Evolutionary conservation across 139 green algal species (phyloP).

Genomic region (Auxenochlorella protothecoides): DNA sequence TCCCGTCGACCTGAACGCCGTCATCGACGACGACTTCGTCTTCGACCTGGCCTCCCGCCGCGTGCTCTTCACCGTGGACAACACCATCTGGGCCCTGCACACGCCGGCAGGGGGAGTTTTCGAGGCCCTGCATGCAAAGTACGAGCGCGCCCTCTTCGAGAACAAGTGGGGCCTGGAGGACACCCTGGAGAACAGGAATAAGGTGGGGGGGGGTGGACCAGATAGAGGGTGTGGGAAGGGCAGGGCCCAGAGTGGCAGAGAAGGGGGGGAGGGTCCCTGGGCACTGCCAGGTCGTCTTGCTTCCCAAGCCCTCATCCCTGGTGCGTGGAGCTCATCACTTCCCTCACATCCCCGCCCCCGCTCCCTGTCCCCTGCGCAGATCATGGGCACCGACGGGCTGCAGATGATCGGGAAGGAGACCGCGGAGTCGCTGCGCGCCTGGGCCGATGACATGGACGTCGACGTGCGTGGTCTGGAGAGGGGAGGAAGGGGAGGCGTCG

Average conservation of each 20-base stretch:
- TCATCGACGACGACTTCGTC: constrained; percentile 24
- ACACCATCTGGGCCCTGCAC: constrained; percentile 46
- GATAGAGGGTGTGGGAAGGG: no score
- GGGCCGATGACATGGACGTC: constrained; percentile 40
- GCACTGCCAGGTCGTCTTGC: no score
- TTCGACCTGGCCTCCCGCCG: constrained; percentile 15
- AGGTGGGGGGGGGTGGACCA: background rate
- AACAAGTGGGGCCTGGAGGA: constrained; percentile 66
- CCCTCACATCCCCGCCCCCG: no score
- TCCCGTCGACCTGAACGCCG: background rate
- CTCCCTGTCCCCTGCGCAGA: constrained; percentile 2
- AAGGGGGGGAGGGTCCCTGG: no score
- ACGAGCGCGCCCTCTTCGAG: constrained; percentile 66
- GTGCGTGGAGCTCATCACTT: background rate
- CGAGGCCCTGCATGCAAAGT: constrained; percentile 28
- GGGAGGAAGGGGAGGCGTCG: no score
- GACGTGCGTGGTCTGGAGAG: constrained; percentile 7
- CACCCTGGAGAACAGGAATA: constrained; percentile 28
- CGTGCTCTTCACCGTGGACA: constrained; percentile 39
- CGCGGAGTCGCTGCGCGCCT: constrained; percentile 23
- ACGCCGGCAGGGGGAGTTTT: constrained; percentile 16
- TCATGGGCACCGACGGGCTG: constrained; percentile 31
- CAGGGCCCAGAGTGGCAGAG: no score
- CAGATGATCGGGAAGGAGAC: constrained; percentile 19
- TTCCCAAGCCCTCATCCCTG: background rate